A percentile compares a stretch with the other conserved stretches of the same genome.
phyloP scores from a whole-genome alignment of 495 filamentous ascomycete species.

The Aspergillus kassunensis region DNA sequence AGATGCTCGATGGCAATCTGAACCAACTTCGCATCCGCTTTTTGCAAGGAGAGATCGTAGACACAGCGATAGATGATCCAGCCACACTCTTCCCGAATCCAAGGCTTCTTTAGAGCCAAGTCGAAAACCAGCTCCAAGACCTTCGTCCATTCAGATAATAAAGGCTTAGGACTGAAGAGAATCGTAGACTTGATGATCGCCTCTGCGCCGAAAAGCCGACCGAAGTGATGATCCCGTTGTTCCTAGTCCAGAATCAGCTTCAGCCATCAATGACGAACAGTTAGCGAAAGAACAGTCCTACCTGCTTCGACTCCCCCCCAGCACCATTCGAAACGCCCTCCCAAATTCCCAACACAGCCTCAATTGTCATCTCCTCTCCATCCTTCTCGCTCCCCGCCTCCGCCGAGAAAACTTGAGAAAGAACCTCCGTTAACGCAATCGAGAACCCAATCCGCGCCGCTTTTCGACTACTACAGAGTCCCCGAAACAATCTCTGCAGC shows the following conservation, averaged over 20 bases:
- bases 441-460: slow-evolving; percentile 89
- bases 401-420: slow-evolving; percentile 51
- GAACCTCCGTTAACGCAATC: slow-evolving; percentile 77
- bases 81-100: slow-evolving; percentile 85
- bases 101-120: slow-evolving; percentile 64
- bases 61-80: slow-evolving; percentile 58
- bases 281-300: slow-evolving; percentile 16
- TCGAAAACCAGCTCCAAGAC: slow-evolving; percentile 52
- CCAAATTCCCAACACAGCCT: slow-evolving; percentile 59
- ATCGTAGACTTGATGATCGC: slow-evolving; percentile 77
- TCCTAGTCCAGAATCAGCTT: slow-evolving; percentile 50
- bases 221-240: slow-evolving; percentile 78
- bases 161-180: slow-evolving; percentile 51
- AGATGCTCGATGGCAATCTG: slow-evolving; percentile 60
- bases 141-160: slow-evolving; percentile 54
- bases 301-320: slow-evolving; percentile 62
- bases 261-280: background rate
- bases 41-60: slow-evolving; percentile 35
- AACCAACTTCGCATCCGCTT: slow-evolving; percentile 43
- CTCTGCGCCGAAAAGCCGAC: slow-evolving; percentile 80
- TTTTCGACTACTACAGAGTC: slow-evolving; percentile 85
- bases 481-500: slow-evolving; percentile 69
- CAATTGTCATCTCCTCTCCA: slow-evolving; percentile 36
- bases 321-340: slow-evolving; percentile 61
- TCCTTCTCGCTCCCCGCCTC: slow-evolving; percentile 15